phyloP scores from a whole-genome alignment of 371 early-diverging fungal genomes.

The Entomophthora muscae region DNA sequence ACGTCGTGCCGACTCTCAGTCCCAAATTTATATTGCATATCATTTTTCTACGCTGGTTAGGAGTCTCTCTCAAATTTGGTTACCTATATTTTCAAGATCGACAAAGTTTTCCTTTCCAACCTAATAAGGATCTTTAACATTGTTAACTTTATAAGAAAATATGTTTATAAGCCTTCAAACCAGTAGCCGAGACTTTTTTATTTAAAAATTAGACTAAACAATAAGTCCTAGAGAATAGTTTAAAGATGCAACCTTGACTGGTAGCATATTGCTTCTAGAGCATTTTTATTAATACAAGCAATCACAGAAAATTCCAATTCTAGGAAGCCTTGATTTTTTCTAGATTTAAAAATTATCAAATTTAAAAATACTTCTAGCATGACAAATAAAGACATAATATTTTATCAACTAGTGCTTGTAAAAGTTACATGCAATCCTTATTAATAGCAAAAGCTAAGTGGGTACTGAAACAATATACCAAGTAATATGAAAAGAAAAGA shows the following conservation, averaged over 20 bases:
- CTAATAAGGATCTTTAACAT: background rate
- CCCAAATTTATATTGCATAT: constrained; percentile 18
- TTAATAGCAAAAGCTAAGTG: background rate
- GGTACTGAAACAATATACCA: background rate
- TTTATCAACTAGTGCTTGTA: background rate
- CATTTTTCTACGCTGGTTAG: constrained; percentile 1
- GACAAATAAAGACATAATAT: background rate
- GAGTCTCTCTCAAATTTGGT: constrained; percentile 4
- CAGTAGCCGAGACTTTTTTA: too few species aligned
- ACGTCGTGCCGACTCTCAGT: constrained; percentile 29
- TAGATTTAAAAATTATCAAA: too few species aligned
- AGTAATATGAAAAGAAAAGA: background rate
- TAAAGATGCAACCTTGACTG: too few species aligned
- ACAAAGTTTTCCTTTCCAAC: background rate
- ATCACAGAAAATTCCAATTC: too few species aligned
- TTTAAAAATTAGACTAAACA: background rate
- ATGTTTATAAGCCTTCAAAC: too few species aligned
- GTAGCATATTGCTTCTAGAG: too few species aligned
- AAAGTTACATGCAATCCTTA: background rate
- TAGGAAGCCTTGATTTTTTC: too few species aligned
- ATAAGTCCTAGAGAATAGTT: background rate
- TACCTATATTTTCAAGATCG: background rate
- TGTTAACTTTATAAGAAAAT: too few species aligned
- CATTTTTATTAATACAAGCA: too few species aligned
- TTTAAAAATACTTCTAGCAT: too few species aligned